Base-by-base conservation (phyloP, 2,329 filamentous ascomycete species). In the Monosporascus sp. region DNA sequence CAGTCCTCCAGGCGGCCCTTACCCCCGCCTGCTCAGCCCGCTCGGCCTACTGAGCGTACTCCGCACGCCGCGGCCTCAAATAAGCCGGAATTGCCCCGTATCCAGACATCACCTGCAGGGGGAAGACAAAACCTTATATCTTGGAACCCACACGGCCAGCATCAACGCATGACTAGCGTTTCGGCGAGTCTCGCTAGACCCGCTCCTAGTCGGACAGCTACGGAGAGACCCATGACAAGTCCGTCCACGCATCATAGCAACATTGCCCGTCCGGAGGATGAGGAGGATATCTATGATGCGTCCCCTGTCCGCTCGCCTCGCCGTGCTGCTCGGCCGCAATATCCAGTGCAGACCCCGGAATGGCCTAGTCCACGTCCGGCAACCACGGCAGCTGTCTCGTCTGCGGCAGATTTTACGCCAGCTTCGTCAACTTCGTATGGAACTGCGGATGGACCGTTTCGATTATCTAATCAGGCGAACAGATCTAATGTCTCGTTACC, bases 231-330 rank as follows among this genome's bases (percentile, higher is more conserved):
- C 28, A 37, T 55, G n/a, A 58, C 61, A 9, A 61, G 52, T 37
- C 52, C 45, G n/a, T 55, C 59, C 20, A 57, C 57, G 5, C 55
- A 57, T 28, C 54, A 52, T 52, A 53, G 54, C 1, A 44, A 22
- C 20, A 51, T 50, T 3, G 45, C 55, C 44, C 52, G 44, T 28
- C 15, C 43, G 45, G 37, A 51, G 28, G 58, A 63, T 5, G 48
- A 51, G 4, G 63, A 63, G 18, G 63, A 66, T 31, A 62, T 68
- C 15, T 68, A 68, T 50, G 66, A 67, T 54, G 63, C 59, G 40
- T 63, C 62, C 50, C 59, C 62, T 47, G 53, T 65, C 51, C 56
- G 60, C 24, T 60, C 63, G 26, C 61, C 59, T 51, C 55, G 57
- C 17, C 58, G 58, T 24, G 50, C 57, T 47, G 60, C 58, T 9